Evolutionary conservation across 805 yeast species (phyloP).

Genomic region (Brettanomyces bruxellensis): DNA sequence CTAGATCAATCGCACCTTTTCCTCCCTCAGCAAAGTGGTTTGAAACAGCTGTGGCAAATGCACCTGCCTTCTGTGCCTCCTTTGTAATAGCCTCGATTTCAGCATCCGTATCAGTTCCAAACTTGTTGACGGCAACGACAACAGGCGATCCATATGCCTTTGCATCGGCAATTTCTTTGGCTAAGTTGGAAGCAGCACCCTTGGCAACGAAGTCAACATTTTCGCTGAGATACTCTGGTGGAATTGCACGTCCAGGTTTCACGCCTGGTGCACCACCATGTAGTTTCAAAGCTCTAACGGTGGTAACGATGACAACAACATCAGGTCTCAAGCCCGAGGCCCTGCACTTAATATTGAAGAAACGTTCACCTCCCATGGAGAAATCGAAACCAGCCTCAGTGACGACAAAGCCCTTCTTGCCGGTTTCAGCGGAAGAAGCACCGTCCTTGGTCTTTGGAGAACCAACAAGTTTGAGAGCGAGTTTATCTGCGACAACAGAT

Average conservation of each 20-base stretch:
- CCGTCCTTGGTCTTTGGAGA: slow-evolving; percentile 14
- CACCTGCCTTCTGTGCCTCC: slow-evolving; percentile 69
- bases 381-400: slow-evolving; percentile 88
- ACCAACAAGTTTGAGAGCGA: slow-evolving; percentile 77
- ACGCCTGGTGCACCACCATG: slow-evolving; percentile 90
- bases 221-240: slow-evolving; percentile 63
- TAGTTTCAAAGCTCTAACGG: slow-evolving; percentile 74
- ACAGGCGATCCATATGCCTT: slow-evolving; percentile 67
- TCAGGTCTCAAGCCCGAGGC: slow-evolving; percentile 75
- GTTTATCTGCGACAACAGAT: slow-evolving; percentile 70
- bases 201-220: slow-evolving; percentile 57
- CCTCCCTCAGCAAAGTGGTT: slow-evolving; percentile 90
- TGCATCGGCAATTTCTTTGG: slow-evolving; percentile 69
- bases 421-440: slow-evolving; percentile 21
- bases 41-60: slow-evolving; percentile 67
- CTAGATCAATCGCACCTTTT: slow-evolving; percentile 66
- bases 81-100: slow-evolving; percentile 64
- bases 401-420: slow-evolving; percentile 61
- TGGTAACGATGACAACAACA: slow-evolving; percentile 73
- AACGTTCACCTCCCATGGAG: slow-evolving; percentile 90
- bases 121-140: slow-evolving; percentile 74
- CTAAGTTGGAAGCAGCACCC: slow-evolving; percentile 62
- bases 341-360: slow-evolving; percentile 73
- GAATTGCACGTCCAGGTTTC: slow-evolving; percentile 74
- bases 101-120: slow-evolving; percentile 60